phyloP scores from a whole-genome alignment of 1,284 basidiomycete genomes.

The Peniophora sp. region DNA sequence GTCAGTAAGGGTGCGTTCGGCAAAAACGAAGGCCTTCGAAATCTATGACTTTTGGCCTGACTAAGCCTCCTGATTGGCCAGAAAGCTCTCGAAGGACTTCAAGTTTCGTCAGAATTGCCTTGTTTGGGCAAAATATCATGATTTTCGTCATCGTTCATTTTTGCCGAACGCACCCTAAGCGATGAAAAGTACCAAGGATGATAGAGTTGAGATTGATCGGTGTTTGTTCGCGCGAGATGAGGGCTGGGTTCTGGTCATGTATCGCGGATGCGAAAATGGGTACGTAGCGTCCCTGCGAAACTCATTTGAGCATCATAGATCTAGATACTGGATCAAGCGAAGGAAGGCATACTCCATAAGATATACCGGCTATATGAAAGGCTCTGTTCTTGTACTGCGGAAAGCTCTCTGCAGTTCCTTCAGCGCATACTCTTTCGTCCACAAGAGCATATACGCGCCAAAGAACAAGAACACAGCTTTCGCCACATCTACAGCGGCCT shows the following conservation, averaged over 20 bases:
- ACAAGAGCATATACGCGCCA: constrained; percentile 32
- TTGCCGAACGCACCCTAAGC: no score
- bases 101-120: no score
- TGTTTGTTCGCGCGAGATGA: not conserved
- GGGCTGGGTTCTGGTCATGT: not conserved
- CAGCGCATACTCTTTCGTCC: no score
- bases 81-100: no score
- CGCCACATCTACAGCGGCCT: constrained; percentile 62
- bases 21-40: no score
- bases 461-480: constrained; percentile 69
- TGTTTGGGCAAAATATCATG: no score
- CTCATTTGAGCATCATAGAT: no score
- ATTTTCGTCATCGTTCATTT: no score
- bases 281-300: constrained; percentile 68
- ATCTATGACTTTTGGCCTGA: no score
- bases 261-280: constrained; percentile 27
- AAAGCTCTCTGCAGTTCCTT: constrained; percentile 41
- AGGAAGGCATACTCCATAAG: constrained; percentile 44
- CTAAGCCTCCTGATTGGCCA: no score
- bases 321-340: no score
- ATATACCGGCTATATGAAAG: constrained; percentile 72
- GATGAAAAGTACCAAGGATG: constrained; percentile 22
- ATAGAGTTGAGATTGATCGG: not conserved
- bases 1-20: no score
- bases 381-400: constrained; percentile 55